Conservation (phyloP, 2,329 filamentous ascomycete species). For the Tolypocladium ovalisporum region DNA sequence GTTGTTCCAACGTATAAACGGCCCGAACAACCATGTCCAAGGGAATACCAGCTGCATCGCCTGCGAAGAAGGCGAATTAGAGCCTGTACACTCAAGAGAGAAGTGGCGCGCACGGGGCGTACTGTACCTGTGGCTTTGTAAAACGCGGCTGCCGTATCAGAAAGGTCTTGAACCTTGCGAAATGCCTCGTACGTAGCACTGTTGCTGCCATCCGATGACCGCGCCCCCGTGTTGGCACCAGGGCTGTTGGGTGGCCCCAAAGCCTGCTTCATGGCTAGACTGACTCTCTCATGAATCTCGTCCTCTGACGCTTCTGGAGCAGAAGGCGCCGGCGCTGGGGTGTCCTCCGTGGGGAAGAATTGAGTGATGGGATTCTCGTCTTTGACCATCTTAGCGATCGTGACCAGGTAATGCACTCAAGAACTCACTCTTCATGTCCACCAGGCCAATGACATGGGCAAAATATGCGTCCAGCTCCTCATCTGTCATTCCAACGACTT, state of each 20-base stretch:
- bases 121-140: constrained; percentile 20
- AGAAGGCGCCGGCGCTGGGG: constrained; percentile 6
- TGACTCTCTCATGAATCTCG: constrained; percentile 12
- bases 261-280: constrained; percentile 10
- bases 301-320: constrained; percentile 12
- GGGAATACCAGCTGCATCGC: constrained; percentile 20
- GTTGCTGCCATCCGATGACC: neutral
- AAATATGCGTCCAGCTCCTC: constrained; percentile 58
- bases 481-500: constrained; percentile 51
- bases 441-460: constrained; percentile 22
- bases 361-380: constrained; percentile 16
- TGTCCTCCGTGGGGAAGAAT: constrained; percentile 23
- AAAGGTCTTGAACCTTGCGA: constrained; percentile 18
- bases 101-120: too few relatives aligned
- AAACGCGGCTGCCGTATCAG: constrained; percentile 17
- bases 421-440: constrained; percentile 21
- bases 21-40: constrained; percentile 21
- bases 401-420: too few relatives aligned
- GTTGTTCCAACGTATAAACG: constrained; percentile 26
- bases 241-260: neutral
- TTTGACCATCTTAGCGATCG: constrained; percentile 2
- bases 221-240: too few relatives aligned
- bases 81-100: neutral
- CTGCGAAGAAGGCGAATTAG: constrained; percentile 7
- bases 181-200: constrained; percentile 18